A percentile compares a stretch with the other conserved stretches of the same genome.
These are phyloP conservation scores for Darksidea phi DNA, from an alignment of 495 filamentous ascomycete species.

Conservation along the genomic window DNA sequence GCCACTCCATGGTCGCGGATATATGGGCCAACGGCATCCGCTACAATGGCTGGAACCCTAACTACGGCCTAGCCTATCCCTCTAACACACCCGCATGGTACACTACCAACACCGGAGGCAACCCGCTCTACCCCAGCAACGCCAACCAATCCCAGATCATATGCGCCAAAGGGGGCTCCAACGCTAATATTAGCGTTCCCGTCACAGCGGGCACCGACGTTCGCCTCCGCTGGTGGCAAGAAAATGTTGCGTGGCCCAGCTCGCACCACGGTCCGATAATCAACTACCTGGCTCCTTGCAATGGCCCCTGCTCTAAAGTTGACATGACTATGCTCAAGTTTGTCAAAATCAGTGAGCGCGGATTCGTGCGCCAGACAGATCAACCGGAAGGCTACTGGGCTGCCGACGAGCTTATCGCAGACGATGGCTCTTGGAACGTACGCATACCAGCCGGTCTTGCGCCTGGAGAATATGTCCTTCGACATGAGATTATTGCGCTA, in stretches of 20 bases:
- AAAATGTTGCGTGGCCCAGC: constrained; percentile 54
- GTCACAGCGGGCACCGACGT: constrained; percentile 12
- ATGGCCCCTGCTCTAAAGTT: constrained; percentile 63
- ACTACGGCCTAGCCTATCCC: constrained; percentile 6
- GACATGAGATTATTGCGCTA: constrained; percentile 80
- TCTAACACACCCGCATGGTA: constrained; percentile 20
- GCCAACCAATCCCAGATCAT: constrained; percentile 14
- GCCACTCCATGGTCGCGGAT: constrained; percentile 14
- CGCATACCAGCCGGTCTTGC: constrained; percentile 65
- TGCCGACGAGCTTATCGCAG: constrained; percentile 62
- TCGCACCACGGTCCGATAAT: constrained; percentile 70
- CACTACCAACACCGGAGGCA: constrained; percentile 21
- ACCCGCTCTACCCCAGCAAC: constrained; percentile 16
- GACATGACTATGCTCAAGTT: constrained; percentile 65
- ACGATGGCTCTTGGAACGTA: constrained; percentile 68
- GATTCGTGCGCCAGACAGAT: constrained; percentile 53
- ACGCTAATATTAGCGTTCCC: constrained; percentile 21
- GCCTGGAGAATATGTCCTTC: constrained; percentile 72
- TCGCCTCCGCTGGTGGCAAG: constrained; percentile 6
- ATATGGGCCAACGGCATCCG: constrained; percentile 20
- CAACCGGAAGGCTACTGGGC: constrained; percentile 61
- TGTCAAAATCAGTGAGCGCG: constrained; percentile 72
- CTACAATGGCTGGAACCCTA: constrained; percentile 19
- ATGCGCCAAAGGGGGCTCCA: constrained; percentile 12
- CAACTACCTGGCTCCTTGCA: constrained; percentile 73